Evolutionary conservation across 1,284 basidiomycete species (phyloP).

Genomic region (Rhodotorula sp.): DNA sequence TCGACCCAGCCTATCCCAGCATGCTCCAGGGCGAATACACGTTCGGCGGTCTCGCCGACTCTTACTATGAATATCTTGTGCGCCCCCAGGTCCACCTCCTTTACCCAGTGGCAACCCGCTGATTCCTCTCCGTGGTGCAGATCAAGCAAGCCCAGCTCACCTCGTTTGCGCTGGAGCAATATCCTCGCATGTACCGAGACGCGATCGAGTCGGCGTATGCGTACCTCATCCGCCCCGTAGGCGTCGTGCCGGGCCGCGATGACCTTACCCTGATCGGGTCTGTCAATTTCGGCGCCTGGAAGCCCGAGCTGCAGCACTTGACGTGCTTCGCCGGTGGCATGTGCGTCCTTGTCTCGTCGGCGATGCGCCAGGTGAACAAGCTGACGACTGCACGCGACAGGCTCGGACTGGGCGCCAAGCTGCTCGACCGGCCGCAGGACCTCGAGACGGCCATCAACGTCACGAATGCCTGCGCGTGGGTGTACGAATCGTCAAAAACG

Average conservation of each 20-base stretch:
- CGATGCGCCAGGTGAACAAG: no score
- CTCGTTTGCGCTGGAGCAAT: conserved; percentile 46
- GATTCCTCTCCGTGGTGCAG: neutral
- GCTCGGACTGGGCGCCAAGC: conserved; percentile 56
- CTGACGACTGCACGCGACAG: neutral
- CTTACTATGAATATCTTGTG: conserved; percentile 59
- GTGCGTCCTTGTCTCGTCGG: conserved; percentile 33
- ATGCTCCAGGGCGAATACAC: conserved; percentile 46
- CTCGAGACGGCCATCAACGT: conserved; percentile 48
- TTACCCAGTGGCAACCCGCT: neutral
- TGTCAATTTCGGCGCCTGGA: conserved; percentile 26
- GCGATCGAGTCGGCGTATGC: conserved; percentile 55
- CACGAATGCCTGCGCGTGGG: conserved; percentile 59
- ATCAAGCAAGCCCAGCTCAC: conserved; percentile 44
- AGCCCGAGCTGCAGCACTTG: conserved; percentile 49
- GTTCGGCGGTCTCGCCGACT: conserved; percentile 56
- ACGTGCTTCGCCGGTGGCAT: conserved; percentile 61
- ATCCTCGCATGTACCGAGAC: conserved; percentile 55
- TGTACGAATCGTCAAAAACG: conserved; percentile 51
- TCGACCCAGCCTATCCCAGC: conserved; percentile 50
- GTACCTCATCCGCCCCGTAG: conserved; percentile 52
- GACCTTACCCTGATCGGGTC: conserved; percentile 49
- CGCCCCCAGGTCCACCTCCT: neutral
- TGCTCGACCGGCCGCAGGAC: conserved; percentile 55
- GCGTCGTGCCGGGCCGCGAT: conserved; percentile 52